These are phyloP conservation scores for Trichomonascus vanleenenianus DNA, from an alignment of 805 yeast species.

Conservation along the genomic window DNA sequence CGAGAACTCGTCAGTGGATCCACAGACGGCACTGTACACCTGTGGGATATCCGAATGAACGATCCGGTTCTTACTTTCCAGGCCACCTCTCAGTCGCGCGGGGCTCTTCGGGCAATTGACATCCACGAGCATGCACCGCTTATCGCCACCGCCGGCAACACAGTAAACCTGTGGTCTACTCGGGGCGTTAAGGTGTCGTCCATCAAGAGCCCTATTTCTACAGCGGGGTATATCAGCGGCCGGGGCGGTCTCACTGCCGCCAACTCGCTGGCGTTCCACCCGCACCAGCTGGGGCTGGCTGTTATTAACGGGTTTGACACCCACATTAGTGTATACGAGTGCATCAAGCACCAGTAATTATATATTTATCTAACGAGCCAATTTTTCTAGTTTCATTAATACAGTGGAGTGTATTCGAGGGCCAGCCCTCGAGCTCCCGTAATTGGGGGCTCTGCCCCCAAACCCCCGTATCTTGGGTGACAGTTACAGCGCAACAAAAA, in stretches of 20 bases:
- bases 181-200: slow-evolving; percentile 65
- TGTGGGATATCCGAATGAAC: slow-evolving; percentile 83
- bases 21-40: slow-evolving; percentile 69
- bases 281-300: slow-evolving; percentile 91
- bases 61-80: slow-evolving; percentile 58
- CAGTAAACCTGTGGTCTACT: slow-evolving; percentile 77
- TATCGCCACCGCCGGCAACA: slow-evolving; percentile 78
- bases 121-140: slow-evolving; percentile 97
- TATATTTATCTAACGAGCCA: background rate
- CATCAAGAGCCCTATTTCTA: slow-evolving; percentile 39
- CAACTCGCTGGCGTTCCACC: slow-evolving; percentile 71
- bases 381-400: no score
- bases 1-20: slow-evolving; percentile 79
- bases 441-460: no score
- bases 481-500: no score
- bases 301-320: slow-evolving; percentile 75
- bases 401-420: no score
- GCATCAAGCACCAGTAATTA: background rate
- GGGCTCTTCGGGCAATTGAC: slow-evolving; percentile 58
- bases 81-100: slow-evolving; percentile 34
- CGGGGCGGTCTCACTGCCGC: slow-evolving; percentile 37
- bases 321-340: slow-evolving; percentile 43
- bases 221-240: background rate
- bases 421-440: no score
- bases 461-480: no score